A percentile compares a stretch with the other conserved stretches of the same genome.
Conservation (phyloP, 163 green algal species). For the Picocystis sp. region DNA sequence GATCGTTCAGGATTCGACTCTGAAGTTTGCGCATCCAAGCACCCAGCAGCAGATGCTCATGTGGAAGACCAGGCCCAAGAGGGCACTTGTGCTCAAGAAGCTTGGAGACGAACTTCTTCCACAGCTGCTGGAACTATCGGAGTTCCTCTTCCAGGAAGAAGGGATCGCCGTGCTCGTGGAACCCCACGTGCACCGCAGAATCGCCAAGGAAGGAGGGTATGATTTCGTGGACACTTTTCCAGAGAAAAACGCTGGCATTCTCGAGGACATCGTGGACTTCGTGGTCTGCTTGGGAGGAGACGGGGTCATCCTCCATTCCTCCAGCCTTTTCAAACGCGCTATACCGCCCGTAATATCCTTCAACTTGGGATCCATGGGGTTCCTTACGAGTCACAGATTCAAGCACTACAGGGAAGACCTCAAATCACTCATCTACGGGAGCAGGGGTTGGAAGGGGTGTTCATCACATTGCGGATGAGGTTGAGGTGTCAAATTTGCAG, state of each 20-base stretch:
- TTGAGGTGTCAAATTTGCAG: slow-evolving; percentile 63
- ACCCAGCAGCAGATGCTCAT: slow-evolving; percentile 82
- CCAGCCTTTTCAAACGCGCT: slow-evolving; percentile 52
- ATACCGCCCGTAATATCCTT: slow-evolving; percentile 74
- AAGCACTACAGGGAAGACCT: slow-evolving; percentile 49
- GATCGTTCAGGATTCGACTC: slow-evolving; percentile 55
- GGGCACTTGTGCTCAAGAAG: slow-evolving; percentile 83
- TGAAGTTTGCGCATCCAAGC: slow-evolving; percentile 62
- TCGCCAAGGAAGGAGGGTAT: not conserved
- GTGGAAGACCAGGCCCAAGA: slow-evolving; percentile 55
- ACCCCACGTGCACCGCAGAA: not conserved
- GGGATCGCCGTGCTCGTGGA: slow-evolving; percentile 3
- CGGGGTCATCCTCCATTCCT: slow-evolving; percentile 82
- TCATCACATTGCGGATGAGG: slow-evolving; percentile 89
- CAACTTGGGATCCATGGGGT: slow-evolving; percentile 71
- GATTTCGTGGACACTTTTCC: slow-evolving; percentile 5
- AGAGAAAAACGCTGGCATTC: not conserved
- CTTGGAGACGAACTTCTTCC: slow-evolving; percentile 51
- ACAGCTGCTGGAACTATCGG: slow-evolving; percentile 7
- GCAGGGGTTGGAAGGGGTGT: slow-evolving; percentile 39
- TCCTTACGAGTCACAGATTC: slow-evolving; percentile 69
- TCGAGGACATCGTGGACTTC: slow-evolving; percentile 62
- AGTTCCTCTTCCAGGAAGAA: slow-evolving; percentile 1
- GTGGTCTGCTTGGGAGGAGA: slow-evolving; percentile 88
- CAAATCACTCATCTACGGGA: slow-evolving; percentile 42